Base-by-base conservation (phyloP, 345 rosid species). In the Eucalyptus paniculata region DNA sequence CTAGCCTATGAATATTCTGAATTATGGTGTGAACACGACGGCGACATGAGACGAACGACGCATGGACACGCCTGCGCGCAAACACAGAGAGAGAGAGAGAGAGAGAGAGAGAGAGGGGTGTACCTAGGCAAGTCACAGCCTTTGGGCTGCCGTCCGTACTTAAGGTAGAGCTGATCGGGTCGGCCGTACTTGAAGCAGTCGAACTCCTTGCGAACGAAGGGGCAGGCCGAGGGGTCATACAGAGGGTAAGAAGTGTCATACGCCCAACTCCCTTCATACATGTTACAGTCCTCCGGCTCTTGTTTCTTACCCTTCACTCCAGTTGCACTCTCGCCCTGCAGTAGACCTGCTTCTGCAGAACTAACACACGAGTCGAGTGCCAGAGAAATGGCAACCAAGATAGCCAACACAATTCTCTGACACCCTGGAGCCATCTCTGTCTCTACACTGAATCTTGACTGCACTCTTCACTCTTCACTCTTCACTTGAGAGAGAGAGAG, bases 121-220 rank as follows among this genome's bases (percentile, higher is more conserved):
- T 30, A 96, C 99, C 98, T 93, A 3, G 96, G 96, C 91, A 95
- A 91, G 91, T 93, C 91, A 54, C 98, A 96, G 90, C 87, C 86
- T 15, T 34, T 37, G 32, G 99, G 99, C 90, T 95, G 96, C 99
- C 99, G 96, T 89, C 99, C 90, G 83, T 93, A 96, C 18, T 90
- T 91, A 67, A 96, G 97, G 87, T 96, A 97, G 86, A 87, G 89
- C n/a, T 67, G 93, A 89, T 96, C 98, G 9, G 96, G 95, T 50
- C 99, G 98, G 56, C 98, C 98, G 40, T 93, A 97, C 89, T 96
- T 94, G 77, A 92, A 89, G 93, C 99, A 97, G 88, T 97, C 94
- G 86, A 94, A 97, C 89, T 96, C 97, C 91, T 95, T 95, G 88
- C 95, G 96, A 88, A 97, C 93, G 90, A 92, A 94, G 4, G 97